Base-by-base conservation (phyloP, 2,329 filamentous ascomycete species). In the Pestalotiopsis sp. region DNA sequence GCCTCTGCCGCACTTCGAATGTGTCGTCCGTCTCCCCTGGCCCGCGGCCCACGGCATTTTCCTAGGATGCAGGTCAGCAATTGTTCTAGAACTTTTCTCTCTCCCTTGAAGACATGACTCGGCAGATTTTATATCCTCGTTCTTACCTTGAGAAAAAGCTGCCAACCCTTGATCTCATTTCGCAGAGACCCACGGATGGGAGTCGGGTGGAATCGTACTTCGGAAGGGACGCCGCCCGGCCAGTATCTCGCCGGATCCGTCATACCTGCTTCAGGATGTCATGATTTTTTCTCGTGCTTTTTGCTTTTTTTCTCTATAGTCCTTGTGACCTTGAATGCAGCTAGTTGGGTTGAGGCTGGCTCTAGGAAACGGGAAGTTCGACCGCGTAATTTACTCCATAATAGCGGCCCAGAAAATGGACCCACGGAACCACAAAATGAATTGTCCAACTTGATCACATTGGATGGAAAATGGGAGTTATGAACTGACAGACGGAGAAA, bases 181-280 rank as follows among this genome's bases (percentile, higher is more conserved):
- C 36, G 38, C 14, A 62, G 17, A 20, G 59, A 62, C 25, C 59
- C 31, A 40, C 27, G 27, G 11, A 62, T 23, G 27, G 59, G 59
- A 20, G 27, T 20, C 13, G 59, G 59, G 27, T 62, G 27, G 27
- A 62, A 62, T 13, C 31, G 25, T n/a, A 62, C 31, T 20, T 62
- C 36, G 14, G 27, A 27, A 13, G 59, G 59, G 25, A 62, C 36
- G 27, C 59, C 59, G 36, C 59, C 59, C n/a, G 59, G 59, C 59
- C 59, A 62, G 59, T 62, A 62, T 40, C 59, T 62, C 27, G 59
- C 31, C n/a, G 59, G 31, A 40, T 62, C 31, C n/a, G 36, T 36
- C 59, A 62, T 62, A 20, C 17, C 45, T 17, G 45, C 45, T 52
- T 52, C 45, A 52, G 45, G 20, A 52, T 52, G 17, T 52, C 45